Percentiles rank a stretch among this genome's conserved stretches.
These are phyloP conservation scores for Pueraria montana DNA, from an alignment of 306 rosid species.

Conservation along the genomic window DNA sequence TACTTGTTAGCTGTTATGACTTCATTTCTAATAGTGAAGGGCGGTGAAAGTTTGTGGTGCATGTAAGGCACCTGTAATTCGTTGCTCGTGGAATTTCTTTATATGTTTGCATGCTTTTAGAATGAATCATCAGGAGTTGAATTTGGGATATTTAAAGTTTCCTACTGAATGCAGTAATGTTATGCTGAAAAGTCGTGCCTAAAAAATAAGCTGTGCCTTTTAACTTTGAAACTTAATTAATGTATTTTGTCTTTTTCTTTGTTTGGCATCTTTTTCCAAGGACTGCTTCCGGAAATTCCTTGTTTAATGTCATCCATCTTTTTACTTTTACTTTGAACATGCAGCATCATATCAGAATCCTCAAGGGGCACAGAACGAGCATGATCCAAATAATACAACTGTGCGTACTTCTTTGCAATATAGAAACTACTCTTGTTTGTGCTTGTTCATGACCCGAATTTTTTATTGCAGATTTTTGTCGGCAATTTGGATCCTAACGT, in stretches of 20 bases:
- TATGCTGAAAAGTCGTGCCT: conserved; percentile 20
- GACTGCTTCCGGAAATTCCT: neutral
- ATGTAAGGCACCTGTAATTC: neutral
- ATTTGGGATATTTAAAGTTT: neutral
- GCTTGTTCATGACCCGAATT: conserved; percentile 40
- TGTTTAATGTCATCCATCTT: conserved; percentile 37
- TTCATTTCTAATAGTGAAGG: conserved; percentile 1
- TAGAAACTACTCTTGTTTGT: neutral
- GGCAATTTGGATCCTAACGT: conserved; percentile 95
- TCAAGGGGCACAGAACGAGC: conserved; percentile 91
- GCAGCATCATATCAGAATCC: conserved; percentile 96
- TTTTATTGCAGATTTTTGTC: conserved; percentile 79
- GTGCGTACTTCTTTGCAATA: conserved; percentile 71
- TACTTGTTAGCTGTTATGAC: neutral
- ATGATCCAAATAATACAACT: conserved; percentile 94
- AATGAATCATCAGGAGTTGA: conserved; percentile 21
- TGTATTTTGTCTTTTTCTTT: neutral
- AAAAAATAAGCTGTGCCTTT: neutral
- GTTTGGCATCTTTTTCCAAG: neutral
- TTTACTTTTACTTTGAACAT: conserved; percentile 54
- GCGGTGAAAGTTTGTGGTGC: neutral
- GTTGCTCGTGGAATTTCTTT: conserved; percentile 3
- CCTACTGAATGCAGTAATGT: neutral
- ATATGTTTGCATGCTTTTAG: neutral
- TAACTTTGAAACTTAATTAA: neutral